Evolutionary conservation across 2,329 filamentous ascomycete species (phyloP).

Genomic region (Albophoma yamanashiensis): DNA sequence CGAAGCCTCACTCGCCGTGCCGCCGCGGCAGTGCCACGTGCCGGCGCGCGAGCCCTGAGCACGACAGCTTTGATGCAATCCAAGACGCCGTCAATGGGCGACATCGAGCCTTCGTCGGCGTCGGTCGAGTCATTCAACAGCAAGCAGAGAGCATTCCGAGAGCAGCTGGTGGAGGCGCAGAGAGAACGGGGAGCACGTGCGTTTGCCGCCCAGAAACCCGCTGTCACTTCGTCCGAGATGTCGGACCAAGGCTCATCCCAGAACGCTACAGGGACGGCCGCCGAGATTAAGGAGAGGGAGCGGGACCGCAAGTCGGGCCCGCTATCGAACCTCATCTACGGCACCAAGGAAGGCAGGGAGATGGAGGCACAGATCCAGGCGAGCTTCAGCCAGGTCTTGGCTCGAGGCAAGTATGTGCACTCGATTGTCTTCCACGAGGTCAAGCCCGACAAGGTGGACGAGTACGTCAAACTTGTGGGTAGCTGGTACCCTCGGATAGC

Average conservation of each 20-base stretch:
- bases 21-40: constrained; percentile 32
- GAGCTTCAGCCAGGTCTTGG: constrained; percentile 89
- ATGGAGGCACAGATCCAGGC: constrained; percentile 93
- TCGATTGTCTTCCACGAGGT: constrained; percentile 96
- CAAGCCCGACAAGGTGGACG: constrained; percentile 88
- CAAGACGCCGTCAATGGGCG: constrained; percentile 67
- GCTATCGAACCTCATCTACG: constrained; percentile 85
- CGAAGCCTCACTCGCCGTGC: constrained; percentile 37
- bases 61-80: constrained; percentile 34
- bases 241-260: constrained; percentile 26
- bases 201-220: constrained; percentile 30
- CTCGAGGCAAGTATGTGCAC: constrained; percentile 95
- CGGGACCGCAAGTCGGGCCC: constrained; percentile 58
- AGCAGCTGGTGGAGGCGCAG: constrained; percentile 65
- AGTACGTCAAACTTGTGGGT: constrained; percentile 84
- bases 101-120: constrained; percentile 58
- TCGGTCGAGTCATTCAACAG: constrained; percentile 66
- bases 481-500: constrained; percentile 91
- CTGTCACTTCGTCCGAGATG: constrained; percentile 32
- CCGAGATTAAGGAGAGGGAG: constrained; percentile 46
- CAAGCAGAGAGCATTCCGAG: constrained; percentile 79
- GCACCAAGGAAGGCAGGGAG: constrained; percentile 88
- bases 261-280: constrained; percentile 27
- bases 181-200: constrained; percentile 82
- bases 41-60: constrained; percentile 44